phyloP scores from a whole-genome alignment of 2,329 filamentous ascomycete genomes.

The Aspergillus viridinutans region DNA sequence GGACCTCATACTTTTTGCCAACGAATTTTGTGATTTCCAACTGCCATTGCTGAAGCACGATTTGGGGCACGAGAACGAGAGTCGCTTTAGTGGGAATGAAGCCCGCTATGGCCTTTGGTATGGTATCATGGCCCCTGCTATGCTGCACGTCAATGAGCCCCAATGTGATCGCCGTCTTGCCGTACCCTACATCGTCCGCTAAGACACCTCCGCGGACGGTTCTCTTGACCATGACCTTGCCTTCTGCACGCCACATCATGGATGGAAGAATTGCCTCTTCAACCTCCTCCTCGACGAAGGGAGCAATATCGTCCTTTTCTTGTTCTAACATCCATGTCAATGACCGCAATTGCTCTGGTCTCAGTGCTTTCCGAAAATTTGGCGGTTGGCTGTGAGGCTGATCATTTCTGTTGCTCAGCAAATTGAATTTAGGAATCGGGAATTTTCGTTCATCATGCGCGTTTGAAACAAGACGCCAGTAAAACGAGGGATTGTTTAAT shows the following conservation, averaged over 20 bases:
- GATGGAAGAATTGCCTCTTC: constrained; percentile 52
- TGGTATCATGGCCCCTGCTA: constrained; percentile 15
- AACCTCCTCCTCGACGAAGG: constrained; percentile 52
- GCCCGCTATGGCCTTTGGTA: constrained; percentile 10
- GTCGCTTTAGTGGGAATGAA: constrained; percentile 52
- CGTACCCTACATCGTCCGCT: constrained; percentile 62
- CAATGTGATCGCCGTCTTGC: constrained; percentile 61
- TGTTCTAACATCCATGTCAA: constrained; percentile 58
- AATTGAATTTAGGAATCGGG: constrained; percentile 36
- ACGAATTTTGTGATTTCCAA: constrained; percentile 52
- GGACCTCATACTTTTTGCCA: constrained; percentile 38
- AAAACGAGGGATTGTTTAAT: constrained; percentile 21
- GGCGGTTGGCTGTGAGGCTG: constrained; percentile 28
- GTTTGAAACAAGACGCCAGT: constrained; percentile 48
- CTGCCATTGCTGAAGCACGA: constrained; percentile 57
- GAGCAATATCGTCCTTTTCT: constrained; percentile 40
- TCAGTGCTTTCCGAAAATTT: constrained; percentile 38
- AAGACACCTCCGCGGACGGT: constrained; percentile 56
- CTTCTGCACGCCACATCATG: constrained; percentile 57
- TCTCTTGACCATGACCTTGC: constrained; percentile 29
- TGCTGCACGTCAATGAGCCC: constrained; percentile 52
- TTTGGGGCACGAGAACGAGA: constrained; percentile 54
- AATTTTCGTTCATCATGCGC: constrained; percentile 34
- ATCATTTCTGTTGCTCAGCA: constrained; percentile 44
- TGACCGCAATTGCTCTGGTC: constrained; percentile 51